A percentile compares a stretch with the other conserved stretches of the same genome.
phyloP scores from a whole-genome alignment of 2,329 filamentous ascomycete species.

The Fonsecaea erecta region DNA sequence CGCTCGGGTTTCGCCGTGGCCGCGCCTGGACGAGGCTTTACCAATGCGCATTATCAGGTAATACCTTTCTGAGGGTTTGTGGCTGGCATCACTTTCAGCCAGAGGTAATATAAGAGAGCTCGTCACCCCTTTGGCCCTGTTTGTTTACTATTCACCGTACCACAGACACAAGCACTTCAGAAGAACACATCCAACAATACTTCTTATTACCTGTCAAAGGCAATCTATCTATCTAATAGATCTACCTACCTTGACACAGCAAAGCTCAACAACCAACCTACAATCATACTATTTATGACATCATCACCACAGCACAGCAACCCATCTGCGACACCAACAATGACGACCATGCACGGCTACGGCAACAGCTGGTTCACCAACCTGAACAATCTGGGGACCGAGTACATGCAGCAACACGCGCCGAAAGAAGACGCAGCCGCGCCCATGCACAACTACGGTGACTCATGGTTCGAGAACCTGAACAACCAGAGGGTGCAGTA shows the following conservation, averaged over 20 bases:
- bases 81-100: not conserved
- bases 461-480: constrained; percentile 30
- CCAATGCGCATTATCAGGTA: not conserved
- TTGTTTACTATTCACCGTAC: not conserved
- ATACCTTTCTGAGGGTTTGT: not conserved
- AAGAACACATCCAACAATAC: not conserved
- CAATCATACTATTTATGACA: not conserved
- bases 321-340: not conserved
- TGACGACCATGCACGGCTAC: constrained; percentile 23
- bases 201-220: too few species aligned
- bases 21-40: constrained; percentile 1
- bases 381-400: constrained; percentile 19
- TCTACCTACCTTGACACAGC: not conserved
- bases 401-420: constrained; percentile 19
- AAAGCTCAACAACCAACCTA: not conserved
- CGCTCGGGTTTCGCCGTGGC: not conserved
- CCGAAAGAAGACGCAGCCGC: too few species aligned
- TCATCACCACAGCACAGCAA: constrained; percentile 3
- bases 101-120: not conserved
- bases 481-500: not conserved
- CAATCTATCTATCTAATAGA: too few species aligned
- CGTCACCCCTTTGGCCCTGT: not conserved
- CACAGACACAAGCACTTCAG: not conserved
- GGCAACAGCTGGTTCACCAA: constrained; percentile 30
- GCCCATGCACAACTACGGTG: constrained; percentile 26